phyloP scores from a whole-genome alignment of 768 basidiomycete genomes.

The Serpula lacrymans region DNA sequence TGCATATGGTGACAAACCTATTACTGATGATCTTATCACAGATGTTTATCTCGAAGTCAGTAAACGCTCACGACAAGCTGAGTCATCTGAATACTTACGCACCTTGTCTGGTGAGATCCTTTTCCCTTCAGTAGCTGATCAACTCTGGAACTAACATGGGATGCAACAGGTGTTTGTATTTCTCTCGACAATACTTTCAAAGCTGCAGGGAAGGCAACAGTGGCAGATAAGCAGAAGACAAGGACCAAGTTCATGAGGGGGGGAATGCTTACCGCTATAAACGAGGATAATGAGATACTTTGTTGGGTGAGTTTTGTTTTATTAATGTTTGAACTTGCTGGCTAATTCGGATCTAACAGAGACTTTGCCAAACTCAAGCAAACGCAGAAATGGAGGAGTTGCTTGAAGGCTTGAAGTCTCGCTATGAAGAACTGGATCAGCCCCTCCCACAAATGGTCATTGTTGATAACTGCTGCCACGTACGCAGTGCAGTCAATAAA shows the following conservation, averaged over 20 bases:
- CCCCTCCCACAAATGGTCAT: constrained; percentile 12
- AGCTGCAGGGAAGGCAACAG: constrained; percentile 9
- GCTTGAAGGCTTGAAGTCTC: constrained; percentile 9
- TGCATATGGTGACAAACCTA: constrained; percentile 6
- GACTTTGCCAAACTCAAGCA: constrained; percentile 12
- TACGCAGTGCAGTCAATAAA: constrained; percentile 3
- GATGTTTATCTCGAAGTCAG: constrained; percentile 16
- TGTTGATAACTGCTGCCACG: constrained; percentile 20
- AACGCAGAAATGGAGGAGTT: constrained; percentile 13
- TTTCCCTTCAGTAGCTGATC: too few relatives aligned
- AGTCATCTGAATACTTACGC: too few relatives aligned
- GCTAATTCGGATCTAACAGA: constrained; percentile 6
- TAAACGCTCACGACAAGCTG: background rate
- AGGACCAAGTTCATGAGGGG: constrained; percentile 6
- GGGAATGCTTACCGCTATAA: constrained; percentile 12
- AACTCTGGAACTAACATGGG: too few relatives aligned
- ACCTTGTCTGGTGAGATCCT: too few relatives aligned
- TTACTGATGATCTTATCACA: constrained; percentile 17
- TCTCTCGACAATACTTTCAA: constrained; percentile 18
- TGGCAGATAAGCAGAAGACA: background rate
- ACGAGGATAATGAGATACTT: constrained; percentile 13
- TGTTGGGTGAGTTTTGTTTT: constrained; percentile 12
- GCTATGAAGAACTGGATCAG: constrained; percentile 5
- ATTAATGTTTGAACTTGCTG: too few relatives aligned
- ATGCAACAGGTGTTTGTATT: constrained; percentile 7